These are phyloP conservation scores for Lachnellula cervina DNA, from an alignment of 2,329 filamentous ascomycete genomes.

Conservation along the genomic window DNA sequence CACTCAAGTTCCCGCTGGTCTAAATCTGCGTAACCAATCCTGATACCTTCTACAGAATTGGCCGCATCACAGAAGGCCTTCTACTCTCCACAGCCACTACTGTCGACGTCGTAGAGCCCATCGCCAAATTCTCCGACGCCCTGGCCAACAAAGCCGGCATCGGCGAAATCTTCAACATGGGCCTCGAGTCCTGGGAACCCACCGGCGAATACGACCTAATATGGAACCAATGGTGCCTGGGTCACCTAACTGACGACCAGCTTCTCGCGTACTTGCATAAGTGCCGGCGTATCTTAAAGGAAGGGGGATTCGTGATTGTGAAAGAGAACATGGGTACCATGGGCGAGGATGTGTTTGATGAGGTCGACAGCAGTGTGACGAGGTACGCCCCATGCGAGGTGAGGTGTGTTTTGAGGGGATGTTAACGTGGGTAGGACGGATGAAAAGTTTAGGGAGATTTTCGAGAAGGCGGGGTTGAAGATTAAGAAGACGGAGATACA, in stretches of 20 bases:
- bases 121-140: slow-evolving; percentile 70
- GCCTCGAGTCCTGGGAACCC: slow-evolving; percentile 66
- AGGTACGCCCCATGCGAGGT: slow-evolving; percentile 36
- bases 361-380: slow-evolving; percentile 71
- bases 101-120: slow-evolving; percentile 82
- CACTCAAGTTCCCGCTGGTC: not conserved
- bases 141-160: slow-evolving; percentile 55
- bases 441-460: slow-evolving; percentile 63
- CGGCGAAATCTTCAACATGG: slow-evolving; percentile 62
- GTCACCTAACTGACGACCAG: slow-evolving; percentile 72
- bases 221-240: slow-evolving; percentile 88
- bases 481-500: slow-evolving; percentile 70
- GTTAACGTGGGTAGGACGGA: slow-evolving; percentile 52
- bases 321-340: slow-evolving; percentile 72
- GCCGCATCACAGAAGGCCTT: slow-evolving; percentile 73
- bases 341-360: slow-evolving; percentile 66
- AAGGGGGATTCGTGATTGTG: slow-evolving; percentile 58
- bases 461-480: slow-evolving; percentile 62
- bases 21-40: not conserved
- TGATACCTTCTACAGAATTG: slow-evolving; percentile 53
- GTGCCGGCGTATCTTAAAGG: slow-evolving; percentile 51
- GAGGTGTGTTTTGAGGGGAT: not conserved
- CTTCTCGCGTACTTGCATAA: slow-evolving; percentile 61
- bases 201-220: slow-evolving; percentile 66
- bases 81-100: slow-evolving; percentile 63